Base-by-base conservation (phyloP, 306 rosid genomes). In the Cicer chorassanicum region DNA sequence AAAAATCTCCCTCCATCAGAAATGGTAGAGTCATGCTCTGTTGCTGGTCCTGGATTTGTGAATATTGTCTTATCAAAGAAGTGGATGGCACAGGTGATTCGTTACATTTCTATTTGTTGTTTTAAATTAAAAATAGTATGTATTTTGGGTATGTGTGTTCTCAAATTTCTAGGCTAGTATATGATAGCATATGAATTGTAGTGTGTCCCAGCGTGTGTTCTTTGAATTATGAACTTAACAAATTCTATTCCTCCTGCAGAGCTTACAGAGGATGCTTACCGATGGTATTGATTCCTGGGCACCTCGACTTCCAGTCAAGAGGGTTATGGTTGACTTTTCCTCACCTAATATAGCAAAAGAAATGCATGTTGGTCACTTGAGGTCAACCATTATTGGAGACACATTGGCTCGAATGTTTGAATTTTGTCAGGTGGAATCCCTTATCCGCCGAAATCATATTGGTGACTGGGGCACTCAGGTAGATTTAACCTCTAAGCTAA, bases 391-490 rank as follows among this genome's bases (percentile, higher is more conserved):
- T 67, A 91, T 93, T 63, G 98, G 98, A 77, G 98, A 93, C 74
- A 86, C 97, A 0, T 73, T 93, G 53, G 87, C 97, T 24, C 89
- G 92, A 4, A 87, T 88, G 96, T 91, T 93, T 61, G 98, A 93
- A 84, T 91, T 89, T 89, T 86, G 94, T 4, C 74, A 78, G 11
- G 91, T 89, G 10, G 90, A 91, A 54, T 86, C 83, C 46, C 57
- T 67, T 66, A 87, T 92, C 73, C 92, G 91, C 3, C 78, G 93
- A 21, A 92, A 92, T 75, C 98, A 90, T 86, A 89, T 92, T 70
- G 96, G 98, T 76, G 98, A 92, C 62, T 92, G 98, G 93, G 98
- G 98, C 43, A 92, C 98, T 7, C 98, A 92, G 98, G 98, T 90
- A 80, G 51, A 53, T 29, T 62, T 73, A 19, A 29, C 14, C 19